Percentiles rank a stretch among this genome's conserved stretches.
These are phyloP conservation scores for Ogataea pilisensis DNA, from an alignment of 805 yeast species.

Conservation along the genomic window DNA sequence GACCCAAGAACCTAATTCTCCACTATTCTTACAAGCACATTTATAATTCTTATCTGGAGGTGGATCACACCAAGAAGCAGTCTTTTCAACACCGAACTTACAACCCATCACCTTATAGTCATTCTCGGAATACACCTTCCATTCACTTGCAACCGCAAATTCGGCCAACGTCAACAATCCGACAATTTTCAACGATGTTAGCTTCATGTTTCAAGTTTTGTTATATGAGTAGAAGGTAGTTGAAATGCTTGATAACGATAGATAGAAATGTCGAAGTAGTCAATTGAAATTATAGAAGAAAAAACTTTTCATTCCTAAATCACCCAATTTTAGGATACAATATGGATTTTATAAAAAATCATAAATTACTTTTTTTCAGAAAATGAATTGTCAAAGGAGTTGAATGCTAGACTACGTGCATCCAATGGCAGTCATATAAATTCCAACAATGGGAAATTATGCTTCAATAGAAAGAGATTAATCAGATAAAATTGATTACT, in stretches of 20 bases:
- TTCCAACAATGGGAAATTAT: too few relatives aligned
- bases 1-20: constrained; percentile 29
- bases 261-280: too few relatives aligned
- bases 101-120: constrained; percentile 21
- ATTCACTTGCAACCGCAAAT: constrained; percentile 3
- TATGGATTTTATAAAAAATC: too few relatives aligned
- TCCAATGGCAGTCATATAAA: too few relatives aligned
- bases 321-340: too few relatives aligned
- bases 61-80: constrained; percentile 16
- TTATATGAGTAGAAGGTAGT: background rate
- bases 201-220: background rate
- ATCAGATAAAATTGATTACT: background rate
- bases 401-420: too few relatives aligned
- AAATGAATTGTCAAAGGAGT: too few relatives aligned
- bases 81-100: constrained; percentile 15
- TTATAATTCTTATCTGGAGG: constrained; percentile 2
- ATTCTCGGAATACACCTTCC: constrained; percentile 13
- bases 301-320: too few relatives aligned
- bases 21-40: constrained; percentile 24
- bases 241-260: background rate
- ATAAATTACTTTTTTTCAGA: too few relatives aligned
- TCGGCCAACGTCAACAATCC: background rate
- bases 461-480: background rate
- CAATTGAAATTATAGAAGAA: too few relatives aligned
- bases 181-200: background rate